These are phyloP conservation scores for Cladosporium oxysporum DNA, from an alignment of 2,329 filamentous ascomycete species.

Conservation along the genomic window DNA sequence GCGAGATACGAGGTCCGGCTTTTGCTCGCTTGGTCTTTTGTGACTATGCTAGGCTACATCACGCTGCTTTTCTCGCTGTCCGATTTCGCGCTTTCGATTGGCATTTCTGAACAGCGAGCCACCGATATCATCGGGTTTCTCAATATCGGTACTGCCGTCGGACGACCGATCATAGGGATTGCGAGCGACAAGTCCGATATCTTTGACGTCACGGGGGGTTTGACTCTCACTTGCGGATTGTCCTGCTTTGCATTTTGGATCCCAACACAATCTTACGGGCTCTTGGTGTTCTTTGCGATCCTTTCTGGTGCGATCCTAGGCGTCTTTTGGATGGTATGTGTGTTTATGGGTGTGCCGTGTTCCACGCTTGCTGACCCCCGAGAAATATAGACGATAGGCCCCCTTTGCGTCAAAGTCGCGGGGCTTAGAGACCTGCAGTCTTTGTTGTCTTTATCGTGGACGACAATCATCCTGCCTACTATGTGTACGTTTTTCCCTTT, in stretches of 20 bases:
- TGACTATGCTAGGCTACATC: conserved; percentile 52
- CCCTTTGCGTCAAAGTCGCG: conserved; percentile 44
- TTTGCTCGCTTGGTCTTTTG: conserved; percentile 46
- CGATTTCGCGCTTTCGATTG: conserved; percentile 49
- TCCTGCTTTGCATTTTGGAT: conserved; percentile 50
- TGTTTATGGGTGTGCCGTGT: not conserved
- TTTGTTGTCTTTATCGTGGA: conserved; percentile 43
- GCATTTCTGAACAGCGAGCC: conserved; percentile 43
- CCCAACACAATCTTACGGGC: conserved; percentile 44
- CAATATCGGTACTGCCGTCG: conserved; percentile 51
- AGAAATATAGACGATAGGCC: conserved; percentile 39
- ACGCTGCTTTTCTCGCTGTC: conserved; percentile 49
- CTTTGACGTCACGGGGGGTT: conserved; percentile 43
- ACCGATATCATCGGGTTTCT: conserved; percentile 45
- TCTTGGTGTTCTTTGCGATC: conserved; percentile 48
- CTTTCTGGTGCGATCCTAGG: conserved; percentile 49
- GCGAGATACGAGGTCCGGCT: conserved; percentile 36
- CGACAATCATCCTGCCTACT: conserved; percentile 29
- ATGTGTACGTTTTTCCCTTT: conserved; percentile 40
- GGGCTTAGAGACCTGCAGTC: conserved; percentile 44
- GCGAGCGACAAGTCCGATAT: conserved; percentile 48
- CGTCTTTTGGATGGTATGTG: conserved; percentile 49
- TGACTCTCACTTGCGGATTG: conserved; percentile 45
- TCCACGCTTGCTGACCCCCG: not conserved
- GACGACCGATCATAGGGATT: conserved; percentile 49